A percentile compares a stretch with the other conserved stretches of the same genome.
Conservation (phyloP, 176 grass and related monocot genomes). For the Triticum urartu region DNA sequence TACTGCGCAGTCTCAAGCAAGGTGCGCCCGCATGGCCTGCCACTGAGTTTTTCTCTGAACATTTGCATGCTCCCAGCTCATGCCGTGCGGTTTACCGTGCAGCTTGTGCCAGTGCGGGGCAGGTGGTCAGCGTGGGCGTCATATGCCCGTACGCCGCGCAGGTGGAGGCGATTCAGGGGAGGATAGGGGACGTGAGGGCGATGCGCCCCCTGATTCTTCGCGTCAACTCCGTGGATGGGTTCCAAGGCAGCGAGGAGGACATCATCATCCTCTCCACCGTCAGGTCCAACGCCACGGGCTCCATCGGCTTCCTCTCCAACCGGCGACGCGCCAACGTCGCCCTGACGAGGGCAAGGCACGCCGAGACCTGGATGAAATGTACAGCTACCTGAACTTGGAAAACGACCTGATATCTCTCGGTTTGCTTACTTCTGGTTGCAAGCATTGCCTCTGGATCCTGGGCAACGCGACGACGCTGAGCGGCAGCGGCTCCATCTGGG, state of each 20-base stretch:
- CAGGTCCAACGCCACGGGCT: slow-evolving; percentile 54
- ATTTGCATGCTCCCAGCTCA: background rate
- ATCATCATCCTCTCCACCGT: slow-evolving; percentile 73
- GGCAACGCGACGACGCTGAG: slow-evolving; percentile 54
- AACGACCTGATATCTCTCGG: background rate
- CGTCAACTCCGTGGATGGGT: slow-evolving; percentile 67
- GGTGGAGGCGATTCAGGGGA: slow-evolving; percentile 45
- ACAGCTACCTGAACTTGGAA: background rate
- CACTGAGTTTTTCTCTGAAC: background rate
- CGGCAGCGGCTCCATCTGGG: slow-evolving; percentile 58
- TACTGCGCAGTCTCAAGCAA: slow-evolving; percentile 28
- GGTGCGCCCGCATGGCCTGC: slow-evolving; percentile 12
- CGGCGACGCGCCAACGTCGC: slow-evolving; percentile 56
- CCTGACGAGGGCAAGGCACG: slow-evolving; percentile 66
- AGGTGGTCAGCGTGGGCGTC: slow-evolving; percentile 50
- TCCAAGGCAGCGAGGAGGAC: slow-evolving; percentile 79
- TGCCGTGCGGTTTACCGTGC: too few relatives aligned
- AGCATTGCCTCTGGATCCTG: slow-evolving; percentile 69
- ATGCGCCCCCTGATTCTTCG: slow-evolving; percentile 12
- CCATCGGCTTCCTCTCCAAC: slow-evolving; percentile 59
- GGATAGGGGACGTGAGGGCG: slow-evolving; percentile 15
- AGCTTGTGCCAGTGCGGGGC: slow-evolving; percentile 35
- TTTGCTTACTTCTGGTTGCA: slow-evolving; percentile 13
- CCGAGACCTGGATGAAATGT: background rate
- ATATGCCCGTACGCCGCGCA: slow-evolving; percentile 72